A percentile compares a stretch with the other conserved stretches of the same genome.
These are phyloP conservation scores for Osmozyma mogii DNA, from an alignment of 805 yeast genomes.

Conservation along the genomic window DNA sequence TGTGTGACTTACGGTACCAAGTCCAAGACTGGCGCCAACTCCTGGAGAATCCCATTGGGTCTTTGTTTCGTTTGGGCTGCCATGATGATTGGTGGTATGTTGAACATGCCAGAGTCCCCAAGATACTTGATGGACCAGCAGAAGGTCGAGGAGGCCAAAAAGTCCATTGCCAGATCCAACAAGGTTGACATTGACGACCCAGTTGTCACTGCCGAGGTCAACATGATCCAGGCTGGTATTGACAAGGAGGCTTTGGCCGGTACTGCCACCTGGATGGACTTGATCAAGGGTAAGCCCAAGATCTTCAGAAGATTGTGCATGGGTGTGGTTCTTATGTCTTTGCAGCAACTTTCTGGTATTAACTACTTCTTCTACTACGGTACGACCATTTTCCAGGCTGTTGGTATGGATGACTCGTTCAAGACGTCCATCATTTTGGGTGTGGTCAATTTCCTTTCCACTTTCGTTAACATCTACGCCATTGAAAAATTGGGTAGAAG, in stretches of 20 bases:
- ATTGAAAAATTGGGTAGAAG: not conserved
- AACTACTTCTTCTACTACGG: conserved; percentile 1
- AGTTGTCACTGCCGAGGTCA: not conserved
- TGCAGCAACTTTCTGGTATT: not conserved
- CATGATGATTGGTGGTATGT: not conserved
- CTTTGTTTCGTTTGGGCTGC: too few relatives aligned
- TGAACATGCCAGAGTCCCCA: not conserved
- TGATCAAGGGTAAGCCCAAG: conserved; percentile 1
- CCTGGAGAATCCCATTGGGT: not conserved
- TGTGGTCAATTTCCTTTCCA: not conserved
- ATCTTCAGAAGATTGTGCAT: too few relatives aligned
- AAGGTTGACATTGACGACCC: not conserved
- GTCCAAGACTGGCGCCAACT: not conserved
- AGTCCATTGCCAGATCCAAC: too few relatives aligned
- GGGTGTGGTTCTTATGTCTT: too few relatives aligned
- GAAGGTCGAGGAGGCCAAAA: not conserved
- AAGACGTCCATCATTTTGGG: not conserved
- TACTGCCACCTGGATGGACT: not conserved
- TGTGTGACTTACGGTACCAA: conserved; percentile 1
- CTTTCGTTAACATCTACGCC: not conserved
- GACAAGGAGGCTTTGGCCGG: conserved; percentile 1
- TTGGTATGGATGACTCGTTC: not conserved
- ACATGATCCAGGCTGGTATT: not conserved
- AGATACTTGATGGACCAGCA: too few relatives aligned
- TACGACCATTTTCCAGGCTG: conserved; percentile 1